Conservation (phyloP, 169 alveolate species). For the Eimeria zaria region DNA sequence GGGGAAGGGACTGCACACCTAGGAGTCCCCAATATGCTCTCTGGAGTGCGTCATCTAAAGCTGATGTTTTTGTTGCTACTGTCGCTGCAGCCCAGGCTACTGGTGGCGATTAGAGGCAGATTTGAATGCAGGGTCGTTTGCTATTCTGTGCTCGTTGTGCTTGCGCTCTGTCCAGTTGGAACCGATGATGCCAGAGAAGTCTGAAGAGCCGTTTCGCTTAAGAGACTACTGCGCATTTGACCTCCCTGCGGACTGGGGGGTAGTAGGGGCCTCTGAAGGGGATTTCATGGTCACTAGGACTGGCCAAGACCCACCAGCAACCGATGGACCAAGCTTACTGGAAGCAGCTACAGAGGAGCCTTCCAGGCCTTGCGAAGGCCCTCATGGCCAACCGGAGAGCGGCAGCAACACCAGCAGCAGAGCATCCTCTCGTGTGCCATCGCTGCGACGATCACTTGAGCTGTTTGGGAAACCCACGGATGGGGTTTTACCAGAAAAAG, state of each 20-base stretch:
- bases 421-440: neutral
- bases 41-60: slow-evolving; percentile 24
- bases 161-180: slow-evolving; percentile 18
- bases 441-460: slow-evolving; percentile 34
- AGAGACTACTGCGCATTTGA: slow-evolving; percentile 61
- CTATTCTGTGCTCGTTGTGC: neutral
- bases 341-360: slow-evolving; percentile 33
- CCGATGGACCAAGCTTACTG: neutral
- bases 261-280: slow-evolving; percentile 16
- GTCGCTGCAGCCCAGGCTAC: neutral
- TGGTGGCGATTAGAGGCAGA: neutral
- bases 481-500: neutral
- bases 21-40: slow-evolving; percentile 35
- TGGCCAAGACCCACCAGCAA: neutral
- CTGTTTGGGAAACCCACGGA: slow-evolving; percentile 11
- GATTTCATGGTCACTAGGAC: neutral
- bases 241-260: slow-evolving; percentile 10
- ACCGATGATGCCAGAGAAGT: slow-evolving; percentile 39
- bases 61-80: slow-evolving; percentile 1
- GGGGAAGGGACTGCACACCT: slow-evolving; percentile 46
- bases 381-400: neutral
- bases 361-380: neutral
- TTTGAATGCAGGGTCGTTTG: neutral
- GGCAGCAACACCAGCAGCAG: slow-evolving; percentile 53
- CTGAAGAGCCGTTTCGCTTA: slow-evolving; percentile 67